Base-by-base conservation (phyloP, 306 rosid genomes). In the Cucurbita moschata region DNA sequence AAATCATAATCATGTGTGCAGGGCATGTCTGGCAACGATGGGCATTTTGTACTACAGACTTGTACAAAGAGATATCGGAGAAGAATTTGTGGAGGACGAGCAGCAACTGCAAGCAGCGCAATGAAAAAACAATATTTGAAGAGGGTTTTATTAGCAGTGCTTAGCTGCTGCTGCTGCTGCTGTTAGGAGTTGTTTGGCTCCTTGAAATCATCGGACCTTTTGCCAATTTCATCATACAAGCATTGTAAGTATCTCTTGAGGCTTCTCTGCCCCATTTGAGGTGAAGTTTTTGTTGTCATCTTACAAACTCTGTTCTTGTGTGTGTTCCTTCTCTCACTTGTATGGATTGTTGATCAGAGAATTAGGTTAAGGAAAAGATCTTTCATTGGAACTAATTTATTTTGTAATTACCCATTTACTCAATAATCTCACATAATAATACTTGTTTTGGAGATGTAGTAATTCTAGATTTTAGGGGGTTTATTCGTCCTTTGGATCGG, bases 11-110 rank as follows among this genome's bases (percentile, higher is more conserved):
- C 53, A 50, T 65, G 62, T 61, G 54, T 85, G 87, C 90, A 95
- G 99, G 99, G 99, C 99, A 30, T 95, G 97, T 77, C 80, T 95
- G 96, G 97, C 99, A 67, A 95, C 99, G 11, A 95, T 95, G 97
- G 99, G 96, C 60, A 95, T 95, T 81, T 83, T 95, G 88, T 91
- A 95, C 85, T 95, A 95, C 92, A 95, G 99, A 86, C 89, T 95
- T 65, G 96, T 76, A 66, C 97, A 95, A 80, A 74, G 88, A 62
- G 96, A 88, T 76, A 77, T 88, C 5, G 92, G 83, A 72, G 91
- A 86, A 26, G 96, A 91, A 61, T 70, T 75, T 72, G 77, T 78
- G 15, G 87, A 80, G 8, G 89, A 77, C 0, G 96, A 89, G 82
- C 87, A 81, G 79, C 84, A 83, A 79, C 77, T 42, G 71, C 53